Base-by-base conservation (phyloP, 1,284 basidiomycete species). In the Apiotrichum sp. region DNA sequence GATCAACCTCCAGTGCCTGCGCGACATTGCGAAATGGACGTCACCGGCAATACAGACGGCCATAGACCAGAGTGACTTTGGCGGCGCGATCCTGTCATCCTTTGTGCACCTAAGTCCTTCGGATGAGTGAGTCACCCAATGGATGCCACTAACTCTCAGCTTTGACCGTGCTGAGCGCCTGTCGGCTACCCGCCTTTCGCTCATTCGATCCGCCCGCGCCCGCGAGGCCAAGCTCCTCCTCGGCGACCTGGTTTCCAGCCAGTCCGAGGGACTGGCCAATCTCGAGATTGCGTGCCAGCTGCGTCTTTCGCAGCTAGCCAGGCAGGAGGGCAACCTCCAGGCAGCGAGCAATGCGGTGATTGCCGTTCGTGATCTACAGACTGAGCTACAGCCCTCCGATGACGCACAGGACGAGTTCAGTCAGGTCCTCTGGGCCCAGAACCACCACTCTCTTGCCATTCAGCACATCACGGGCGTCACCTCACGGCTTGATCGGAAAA, bases 301-400 rank as follows among this genome's bases (percentile, higher is more conserved):
- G 31, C 79, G 79, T 13, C 79, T 96, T 35, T 89, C 91, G 29
- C 74, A 81, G 57, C 84, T 85, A 33, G 90, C 95, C 8, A 81
- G 93, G 29, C 73, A 81, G 36, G 82, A 85, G 1, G 80, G 82
- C 47, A 83, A 88, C 55, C 74, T 84, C 13, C 92, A 97, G 68
- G 83, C 89, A 46, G 88, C 95, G 0, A 78, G 97, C 50, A 97
- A 96, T 64, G 86, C 93, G 2, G 80, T 93, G 35, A 81, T 87
- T 13, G 82, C 84, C 34, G 89, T 91, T 0, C 85, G 87, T 63
- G 78, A 78, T 44, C 76, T 95, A 22, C 83, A 85, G 59, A 69
- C 67, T 0, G 68, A 40, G 11, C 38, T 44, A 8, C 47, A 53
- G 1, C 78, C 79, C 1, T 79, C 84, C 13, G 79, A 83, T 33